Evolutionary conservation across 2,329 filamentous ascomycete species (phyloP), one percentile per base, ranked within the genome.

Genomic region (Scolecobasidium constrictum): DNA sequence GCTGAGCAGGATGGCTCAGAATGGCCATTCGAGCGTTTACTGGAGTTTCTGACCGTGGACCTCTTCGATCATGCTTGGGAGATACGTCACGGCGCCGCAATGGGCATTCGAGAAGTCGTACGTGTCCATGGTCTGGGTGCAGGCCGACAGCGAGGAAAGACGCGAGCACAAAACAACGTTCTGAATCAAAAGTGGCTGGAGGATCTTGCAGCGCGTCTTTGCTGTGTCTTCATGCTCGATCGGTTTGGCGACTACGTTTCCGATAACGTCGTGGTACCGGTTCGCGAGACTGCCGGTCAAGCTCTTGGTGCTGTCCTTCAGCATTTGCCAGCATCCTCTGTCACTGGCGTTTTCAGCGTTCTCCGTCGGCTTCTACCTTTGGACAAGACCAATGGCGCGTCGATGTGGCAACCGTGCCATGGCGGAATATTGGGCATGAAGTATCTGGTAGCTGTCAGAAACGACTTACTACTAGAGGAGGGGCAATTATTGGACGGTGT

Each of bases 221-320:
- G 88, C 61, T 94, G 86, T 58, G 88, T 98, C 41, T 81, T 98
- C 54, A 95, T 98, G 80, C 78, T 98, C 13, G 92, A 98, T 64
- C 81, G 88, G 42, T 98, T 98, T 57, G 93, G 88, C 44, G 92
- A 98, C 57, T 98, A 95, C 65, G 92, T 93, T 46, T 94, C 88
- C 4, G 92, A 98, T 60, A 98, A 86, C 42, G 94, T 93, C 1
- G 87, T 98, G 33, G 92, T 92, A 1, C 92, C 92, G 0, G 95
- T 98, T 49, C 75, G 92, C 50, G 92, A 98, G 65, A 94, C 88
- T 0, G 85, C 94, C 33, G 92, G 92, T 36, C 92, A 98, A 63
- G 90, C 88, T 2, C 70, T 98, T 12, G 93, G 90, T 52, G 86
- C 90, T 11, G 77, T 93, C 12, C 68, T 98, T 42, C 86, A 85